These are phyloP conservation scores for Picochlorum sp. DNA, from an alignment of 139 green algal genomes.

Conservation along the genomic window DNA sequence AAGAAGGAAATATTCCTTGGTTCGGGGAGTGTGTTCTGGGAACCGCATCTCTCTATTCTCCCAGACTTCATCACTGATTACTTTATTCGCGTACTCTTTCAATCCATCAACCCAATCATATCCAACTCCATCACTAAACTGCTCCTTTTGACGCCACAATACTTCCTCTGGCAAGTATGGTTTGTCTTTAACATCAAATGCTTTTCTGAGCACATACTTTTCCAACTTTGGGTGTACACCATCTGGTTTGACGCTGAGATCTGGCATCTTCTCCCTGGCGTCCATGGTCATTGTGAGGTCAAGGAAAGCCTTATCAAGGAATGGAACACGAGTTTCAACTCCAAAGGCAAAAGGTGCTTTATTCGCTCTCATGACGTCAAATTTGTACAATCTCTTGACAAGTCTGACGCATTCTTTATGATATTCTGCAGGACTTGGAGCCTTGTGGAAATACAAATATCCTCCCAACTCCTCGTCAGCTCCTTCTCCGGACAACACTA, in stretches of 20 bases:
- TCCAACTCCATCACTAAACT: slow-evolving; percentile 94
- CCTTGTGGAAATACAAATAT: slow-evolving; percentile 99
- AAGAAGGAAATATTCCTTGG: slow-evolving; percentile 89
- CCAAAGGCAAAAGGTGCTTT: slow-evolving; percentile 92
- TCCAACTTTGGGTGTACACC: slow-evolving; percentile 71
- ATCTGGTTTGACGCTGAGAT: slow-evolving; percentile 56
- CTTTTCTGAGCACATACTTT: slow-evolving; percentile 96
- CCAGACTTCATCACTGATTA: slow-evolving; percentile 62
- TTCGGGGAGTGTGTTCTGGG: slow-evolving; percentile 76
- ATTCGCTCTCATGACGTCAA: slow-evolving; percentile 92
- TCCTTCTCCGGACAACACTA: slow-evolving; percentile 94
- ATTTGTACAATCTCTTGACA: slow-evolving; percentile 82
- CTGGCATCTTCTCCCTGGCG: slow-evolving; percentile 77
- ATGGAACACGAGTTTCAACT: slow-evolving; percentile 89
- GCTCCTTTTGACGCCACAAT: slow-evolving; percentile 97
- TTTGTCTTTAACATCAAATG: slow-evolving; percentile 84
- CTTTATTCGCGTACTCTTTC: slow-evolving; percentile 54
- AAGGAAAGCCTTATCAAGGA: slow-evolving; percentile 90
- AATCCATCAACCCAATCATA: slow-evolving; percentile 83
- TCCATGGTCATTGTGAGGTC: slow-evolving; percentile 77
- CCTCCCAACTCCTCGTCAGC: slow-evolving; percentile 93
- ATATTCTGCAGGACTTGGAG: slow-evolving; percentile 75
- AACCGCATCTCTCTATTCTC: slow-evolving; percentile 46
- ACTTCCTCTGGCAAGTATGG: slow-evolving; percentile 82
- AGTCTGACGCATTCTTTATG: slow-evolving; percentile 83